phyloP scores from a whole-genome alignment of 495 filamentous ascomycete species.

The Apodospora peruviana region DNA sequence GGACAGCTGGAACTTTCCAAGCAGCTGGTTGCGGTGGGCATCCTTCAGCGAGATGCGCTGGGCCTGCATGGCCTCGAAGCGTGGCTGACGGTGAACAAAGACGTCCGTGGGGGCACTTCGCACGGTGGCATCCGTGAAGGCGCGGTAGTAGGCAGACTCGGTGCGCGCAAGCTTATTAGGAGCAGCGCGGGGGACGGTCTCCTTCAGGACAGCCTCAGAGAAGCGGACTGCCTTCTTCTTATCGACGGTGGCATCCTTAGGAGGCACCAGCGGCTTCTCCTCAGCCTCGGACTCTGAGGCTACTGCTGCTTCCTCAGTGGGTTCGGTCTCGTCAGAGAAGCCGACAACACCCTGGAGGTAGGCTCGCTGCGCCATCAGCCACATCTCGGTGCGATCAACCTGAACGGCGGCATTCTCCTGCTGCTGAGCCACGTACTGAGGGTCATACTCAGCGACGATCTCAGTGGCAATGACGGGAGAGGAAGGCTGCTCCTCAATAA shows the following conservation, averaged over 20 bases:
- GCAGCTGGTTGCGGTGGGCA: conserved; percentile 63
- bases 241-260: conserved; percentile 26
- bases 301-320: conserved; percentile 8
- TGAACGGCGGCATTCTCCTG: conserved; percentile 58
- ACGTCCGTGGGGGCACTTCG: conserved; percentile 59
- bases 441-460: conserved; percentile 61
- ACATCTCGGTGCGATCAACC: conserved; percentile 72
- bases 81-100: conserved; percentile 74
- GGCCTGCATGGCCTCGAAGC: conserved; percentile 86
- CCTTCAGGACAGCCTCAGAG: conserved; percentile 49
- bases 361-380: conserved; percentile 72
- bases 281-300: conserved; percentile 20
- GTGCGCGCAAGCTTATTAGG: conserved; percentile 46
- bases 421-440: conserved; percentile 62
- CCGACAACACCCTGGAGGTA: conserved; percentile 73
- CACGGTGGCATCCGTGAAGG: conserved; percentile 67
- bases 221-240: conserved; percentile 77
- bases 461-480: conserved; percentile 42
- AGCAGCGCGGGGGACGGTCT: conserved; percentile 37
- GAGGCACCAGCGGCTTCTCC: conserved; percentile 17
- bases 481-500: conserved; percentile 22
- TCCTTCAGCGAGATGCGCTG: conserved; percentile 62
- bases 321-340: conserved; percentile 15
- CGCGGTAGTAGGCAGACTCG: conserved; percentile 87
- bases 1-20: conserved; percentile 67